These are phyloP conservation scores for Backusella westeae DNA, from an alignment of 192 early-diverging fungal genomes.

Conservation along the genomic window DNA sequence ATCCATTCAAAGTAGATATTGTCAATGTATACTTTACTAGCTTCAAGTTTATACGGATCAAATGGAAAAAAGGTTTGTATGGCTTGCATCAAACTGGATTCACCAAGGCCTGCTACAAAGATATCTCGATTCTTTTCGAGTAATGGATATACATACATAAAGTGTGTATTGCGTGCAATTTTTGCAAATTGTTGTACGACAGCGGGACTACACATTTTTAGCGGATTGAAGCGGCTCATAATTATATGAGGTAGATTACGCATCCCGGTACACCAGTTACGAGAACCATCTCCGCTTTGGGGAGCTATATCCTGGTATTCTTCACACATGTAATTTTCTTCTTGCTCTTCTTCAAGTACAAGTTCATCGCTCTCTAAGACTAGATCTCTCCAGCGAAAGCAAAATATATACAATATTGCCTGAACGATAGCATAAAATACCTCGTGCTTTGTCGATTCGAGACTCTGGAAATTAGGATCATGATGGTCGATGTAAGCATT, in stretches of 20 bases:
- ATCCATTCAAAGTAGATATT: constrained; percentile 82
- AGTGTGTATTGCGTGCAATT: constrained; percentile 73
- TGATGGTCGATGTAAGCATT: constrained; percentile 64
- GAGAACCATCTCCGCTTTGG: constrained; percentile 1
- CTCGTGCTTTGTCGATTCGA: constrained; percentile 63
- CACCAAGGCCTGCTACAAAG: constrained; percentile 30
- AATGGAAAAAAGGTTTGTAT: constrained; percentile 88
- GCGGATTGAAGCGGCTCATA: constrained; percentile 73
- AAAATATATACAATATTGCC: constrained; percentile 90
- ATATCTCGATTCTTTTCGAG: constrained; percentile 63
- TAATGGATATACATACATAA: constrained; percentile 84
- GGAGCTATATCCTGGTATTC: constrained; percentile 5
- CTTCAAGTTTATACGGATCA: constrained; percentile 81
- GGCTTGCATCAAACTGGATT: constrained; percentile 25
- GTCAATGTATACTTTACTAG: constrained; percentile 67
- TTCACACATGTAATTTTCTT: background rate
- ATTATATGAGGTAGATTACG: constrained; percentile 71
- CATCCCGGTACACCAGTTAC: constrained; percentile 63
- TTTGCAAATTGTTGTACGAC: constrained; percentile 86
- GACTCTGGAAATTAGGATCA: constrained; percentile 43
- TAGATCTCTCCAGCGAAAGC: constrained; percentile 90
- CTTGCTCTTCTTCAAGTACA: constrained; percentile 19
- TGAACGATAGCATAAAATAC: constrained; percentile 89
- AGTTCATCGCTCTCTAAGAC: constrained; percentile 39
- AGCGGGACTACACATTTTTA: constrained; percentile 74